Evolutionary conservation across 495 filamentous ascomycete genomes (phyloP), one percentile per base, ranked within the genome.

Genomic region (Penicillium angulare): DNA sequence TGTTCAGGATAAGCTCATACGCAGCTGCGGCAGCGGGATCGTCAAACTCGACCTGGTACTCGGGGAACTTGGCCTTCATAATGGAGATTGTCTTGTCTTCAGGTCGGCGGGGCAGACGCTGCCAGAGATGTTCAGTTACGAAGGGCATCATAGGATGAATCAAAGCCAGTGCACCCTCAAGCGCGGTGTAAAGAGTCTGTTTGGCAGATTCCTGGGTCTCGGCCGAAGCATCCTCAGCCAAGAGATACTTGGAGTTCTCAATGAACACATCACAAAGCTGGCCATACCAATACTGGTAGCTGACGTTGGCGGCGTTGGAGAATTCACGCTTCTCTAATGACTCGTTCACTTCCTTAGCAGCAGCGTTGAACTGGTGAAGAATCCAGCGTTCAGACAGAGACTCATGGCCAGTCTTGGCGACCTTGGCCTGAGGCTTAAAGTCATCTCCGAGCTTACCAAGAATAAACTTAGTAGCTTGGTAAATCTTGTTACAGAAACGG

Each of bases 401-500:
- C 57, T 89, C 83, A 31, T 81, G 76, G 44, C 86, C 84, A 22
- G 84, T 85, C 60, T 83, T 80, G 12, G 68, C 63, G 22, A 63
- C 64, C 7, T 75, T 75, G 26, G 76, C 60, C 49, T 74, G 76
- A 24, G 90, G 89, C 33, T 79, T 76, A 63, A 89, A 93, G 63
- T 85, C 84, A 12, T 83, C 76, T 6, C 80, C 83, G 17, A 95
- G 67, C 57, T 88, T 86, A 49, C 89, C 87, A 50, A 93, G 77
- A 7, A 90, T 88, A 60, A 84, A 95, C 74, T 93, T 95, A 46
- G 84, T 90, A 24, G 90, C 89, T 69, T 92, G 87, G 74, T 90
- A 95, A 56, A 95, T 88, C 77, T 95, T 95, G 77, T 95, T 95
- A 68, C 89, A 76, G 80, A 95, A 95, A 47, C 86, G 82, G 42